Conservation (phyloP, 768 basidiomycete genomes). For the Lactarius psammicola region DNA sequence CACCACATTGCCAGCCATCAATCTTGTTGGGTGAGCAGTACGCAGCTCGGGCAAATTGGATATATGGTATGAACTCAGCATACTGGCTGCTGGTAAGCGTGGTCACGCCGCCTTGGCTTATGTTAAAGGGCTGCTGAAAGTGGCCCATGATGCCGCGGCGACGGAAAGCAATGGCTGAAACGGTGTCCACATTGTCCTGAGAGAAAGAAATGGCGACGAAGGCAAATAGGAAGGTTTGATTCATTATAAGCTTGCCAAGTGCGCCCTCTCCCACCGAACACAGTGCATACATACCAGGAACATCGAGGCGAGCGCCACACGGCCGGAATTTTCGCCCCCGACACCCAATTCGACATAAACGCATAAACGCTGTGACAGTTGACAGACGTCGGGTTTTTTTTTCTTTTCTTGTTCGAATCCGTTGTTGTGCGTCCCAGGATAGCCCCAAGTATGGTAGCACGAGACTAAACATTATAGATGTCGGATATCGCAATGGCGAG, state of each 20-base stretch:
- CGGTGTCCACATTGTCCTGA: conserved; percentile 8
- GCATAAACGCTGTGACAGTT: too few relatives aligned
- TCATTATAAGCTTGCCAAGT: neutral
- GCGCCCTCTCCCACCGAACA: neutral
- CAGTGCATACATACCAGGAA: neutral
- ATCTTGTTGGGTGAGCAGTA: conserved; percentile 46
- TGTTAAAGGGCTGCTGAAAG: conserved; percentile 1
- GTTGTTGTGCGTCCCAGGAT: too few relatives aligned
- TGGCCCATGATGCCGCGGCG: neutral
- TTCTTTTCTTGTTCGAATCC: too few relatives aligned
- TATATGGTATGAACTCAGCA: conserved; percentile 44
- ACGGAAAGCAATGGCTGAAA: conserved; percentile 8
- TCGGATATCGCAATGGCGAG: too few relatives aligned
- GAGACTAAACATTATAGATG: too few relatives aligned
- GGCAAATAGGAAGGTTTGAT: too few relatives aligned
- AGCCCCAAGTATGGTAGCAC: too few relatives aligned
- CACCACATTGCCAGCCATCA: conserved; percentile 46
- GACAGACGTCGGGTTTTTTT: too few relatives aligned
- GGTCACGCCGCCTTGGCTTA: conserved; percentile 23
- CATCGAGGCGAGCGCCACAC: neutral
- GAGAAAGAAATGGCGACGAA: neutral
- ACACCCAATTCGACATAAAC: too few relatives aligned
- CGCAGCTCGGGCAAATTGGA: conserved; percentile 54
- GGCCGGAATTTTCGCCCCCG: neutral
- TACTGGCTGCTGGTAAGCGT: conserved; percentile 36